phyloP scores from a whole-genome alignment of 768 basidiomycete species.

The Mycena metata region DNA sequence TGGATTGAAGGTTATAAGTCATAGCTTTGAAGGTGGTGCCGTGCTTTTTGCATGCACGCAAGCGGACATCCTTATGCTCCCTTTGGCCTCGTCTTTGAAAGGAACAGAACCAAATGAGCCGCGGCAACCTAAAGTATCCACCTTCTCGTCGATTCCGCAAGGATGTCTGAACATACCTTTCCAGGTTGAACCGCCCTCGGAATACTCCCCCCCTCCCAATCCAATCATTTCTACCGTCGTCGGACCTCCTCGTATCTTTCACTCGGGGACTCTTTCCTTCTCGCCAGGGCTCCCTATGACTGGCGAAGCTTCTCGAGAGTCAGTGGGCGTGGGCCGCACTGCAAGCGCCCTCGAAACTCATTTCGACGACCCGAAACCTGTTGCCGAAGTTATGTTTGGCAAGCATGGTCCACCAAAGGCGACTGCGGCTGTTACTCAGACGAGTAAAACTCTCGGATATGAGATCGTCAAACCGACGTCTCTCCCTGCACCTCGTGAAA shows the following conservation, averaged over 20 bases:
- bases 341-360: constrained; percentile 4
- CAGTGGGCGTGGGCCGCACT: background rate
- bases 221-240: constrained; percentile 13
- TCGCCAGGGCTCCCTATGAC: background rate
- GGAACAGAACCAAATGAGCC: constrained; percentile 1
- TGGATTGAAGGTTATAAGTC: constrained; percentile 17
- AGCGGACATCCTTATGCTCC: constrained; percentile 24
- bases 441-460: no score
- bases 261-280: constrained; percentile 36
- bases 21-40: background rate
- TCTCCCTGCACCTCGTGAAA: background rate
- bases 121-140: constrained; percentile 22
- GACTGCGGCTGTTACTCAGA: background rate
- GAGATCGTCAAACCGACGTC: no score
- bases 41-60: constrained; percentile 20
- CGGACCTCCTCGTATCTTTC: constrained; percentile 33
- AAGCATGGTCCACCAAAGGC: constrained; percentile 24
- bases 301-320: background rate
- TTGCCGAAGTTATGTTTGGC: constrained; percentile 29
- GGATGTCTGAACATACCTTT: background rate
- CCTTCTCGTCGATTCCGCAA: background rate
- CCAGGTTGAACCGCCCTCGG: constrained; percentile 27
- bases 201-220: background rate
- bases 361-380: constrained; percentile 7
- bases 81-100: constrained; percentile 25